Evolutionary conservation across 129 eudicot species (phyloP).

Genomic region (Escallonia rubra): DNA sequence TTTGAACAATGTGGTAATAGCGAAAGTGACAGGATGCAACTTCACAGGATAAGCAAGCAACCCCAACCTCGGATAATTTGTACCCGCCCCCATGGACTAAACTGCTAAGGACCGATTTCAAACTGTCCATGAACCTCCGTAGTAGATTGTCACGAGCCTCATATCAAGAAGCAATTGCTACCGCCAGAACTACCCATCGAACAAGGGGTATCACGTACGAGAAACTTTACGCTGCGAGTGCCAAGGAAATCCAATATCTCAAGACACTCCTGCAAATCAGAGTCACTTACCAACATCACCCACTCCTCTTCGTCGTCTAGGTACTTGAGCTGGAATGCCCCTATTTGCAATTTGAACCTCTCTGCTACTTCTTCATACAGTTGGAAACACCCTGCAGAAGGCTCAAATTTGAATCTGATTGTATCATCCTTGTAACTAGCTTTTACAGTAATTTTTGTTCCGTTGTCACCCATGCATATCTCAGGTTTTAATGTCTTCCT

Average conservation of each 20-base stretch:
- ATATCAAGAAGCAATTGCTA: conserved; percentile 51
- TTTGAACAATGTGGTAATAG: no score
- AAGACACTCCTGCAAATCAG: conserved; percentile 77
- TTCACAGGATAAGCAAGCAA: no score
- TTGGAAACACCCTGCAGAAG: conserved; percentile 59
- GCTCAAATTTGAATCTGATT: conserved; percentile 65
- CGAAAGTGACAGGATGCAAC: no score
- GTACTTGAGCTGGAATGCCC: conserved; percentile 82
- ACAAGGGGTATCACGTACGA: conserved; percentile 49
- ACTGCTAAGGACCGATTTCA: no score
- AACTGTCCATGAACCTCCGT: not conserved
- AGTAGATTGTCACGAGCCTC: conserved; percentile 16
- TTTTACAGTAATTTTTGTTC: conserved; percentile 55
- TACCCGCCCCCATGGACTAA: no score
- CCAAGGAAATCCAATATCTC: conserved; percentile 72
- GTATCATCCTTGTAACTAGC: conserved; percentile 74
- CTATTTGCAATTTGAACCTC: conserved; percentile 66
- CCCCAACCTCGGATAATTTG: no score
- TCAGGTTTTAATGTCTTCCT: conserved; percentile 23
- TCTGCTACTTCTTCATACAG: conserved; percentile 79
- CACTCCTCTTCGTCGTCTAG: conserved; percentile 87
- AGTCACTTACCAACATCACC: conserved; percentile 80
- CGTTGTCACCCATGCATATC: conserved; percentile 27
- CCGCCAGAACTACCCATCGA: conserved; percentile 58
- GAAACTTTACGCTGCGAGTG: conserved; percentile 55